Evolutionary conservation across 1,139 yeast species (phyloP).

Genomic region (Candida labiduridarum): DNA sequence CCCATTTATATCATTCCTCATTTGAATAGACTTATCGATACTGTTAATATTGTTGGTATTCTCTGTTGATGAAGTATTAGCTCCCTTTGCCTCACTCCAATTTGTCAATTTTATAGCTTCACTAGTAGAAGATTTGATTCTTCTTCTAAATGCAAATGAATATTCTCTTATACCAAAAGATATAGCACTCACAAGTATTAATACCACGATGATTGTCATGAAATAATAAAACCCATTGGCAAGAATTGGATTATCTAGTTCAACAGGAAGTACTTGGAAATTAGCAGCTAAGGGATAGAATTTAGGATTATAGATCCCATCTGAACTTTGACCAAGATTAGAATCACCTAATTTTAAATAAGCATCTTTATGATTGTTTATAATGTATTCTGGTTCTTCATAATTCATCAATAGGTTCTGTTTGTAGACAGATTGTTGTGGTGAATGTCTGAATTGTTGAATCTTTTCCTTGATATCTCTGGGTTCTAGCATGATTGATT

Average conservation of each 20-base stretch:
- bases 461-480: slow-evolving; percentile 5
- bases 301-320: not conserved
- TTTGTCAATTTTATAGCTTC: slow-evolving; percentile 10
- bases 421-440: slow-evolving; percentile 4
- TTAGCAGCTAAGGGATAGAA: slow-evolving; percentile 6
- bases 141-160: slow-evolving; percentile 19
- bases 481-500: slow-evolving; percentile 1
- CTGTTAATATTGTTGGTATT: not conserved
- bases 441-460: slow-evolving; percentile 3
- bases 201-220: slow-evolving; percentile 24
- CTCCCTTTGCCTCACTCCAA: slow-evolving; percentile 10
- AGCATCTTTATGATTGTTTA: slow-evolving; percentile 14
- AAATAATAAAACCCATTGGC: slow-evolving; percentile 35
- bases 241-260: slow-evolving; percentile 16
- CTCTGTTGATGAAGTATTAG: not conserved
- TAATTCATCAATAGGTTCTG: slow-evolving; percentile 6
- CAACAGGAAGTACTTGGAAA: slow-evolving; percentile 3
- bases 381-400: slow-evolving; percentile 14
- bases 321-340: not conserved
- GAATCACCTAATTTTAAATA: slow-evolving; percentile 12
- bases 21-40: slow-evolving; percentile 5
- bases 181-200: slow-evolving; percentile 24
- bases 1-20: not conserved
- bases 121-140: slow-evolving; percentile 12
- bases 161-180: slow-evolving; percentile 33